Percentiles rank a stretch among this genome's conserved stretches.
These are phyloP conservation scores for baker's yeast (Saccharomyces cerevisiae) DNA, from an alignment of 805 yeast species.

Conservation along the genomic window DNA sequence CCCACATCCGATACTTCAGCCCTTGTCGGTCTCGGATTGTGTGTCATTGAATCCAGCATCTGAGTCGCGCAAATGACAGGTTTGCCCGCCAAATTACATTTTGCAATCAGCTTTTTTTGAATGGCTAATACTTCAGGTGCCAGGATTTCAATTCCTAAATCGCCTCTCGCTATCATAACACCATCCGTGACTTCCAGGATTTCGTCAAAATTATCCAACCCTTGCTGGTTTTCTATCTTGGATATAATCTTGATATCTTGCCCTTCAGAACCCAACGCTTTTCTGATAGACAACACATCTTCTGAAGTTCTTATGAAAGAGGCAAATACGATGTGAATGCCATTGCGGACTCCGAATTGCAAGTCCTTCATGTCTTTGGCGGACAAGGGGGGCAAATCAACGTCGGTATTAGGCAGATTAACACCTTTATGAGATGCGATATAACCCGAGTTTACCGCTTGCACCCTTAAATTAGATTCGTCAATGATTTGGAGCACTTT, in stretches of 20 bases:
- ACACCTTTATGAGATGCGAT: slow-evolving; percentile 98
- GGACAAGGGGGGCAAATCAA: slow-evolving; percentile 93
- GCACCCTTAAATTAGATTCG: slow-evolving; percentile 72
- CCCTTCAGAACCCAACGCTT: slow-evolving; percentile 94
- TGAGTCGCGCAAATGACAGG: slow-evolving; percentile 99
- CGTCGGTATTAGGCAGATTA: slow-evolving; percentile 97
- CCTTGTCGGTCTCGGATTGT: slow-evolving; percentile 99
- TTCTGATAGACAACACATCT: slow-evolving; percentile 84
- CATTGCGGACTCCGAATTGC: slow-evolving; percentile 91
- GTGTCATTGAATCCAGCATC: slow-evolving; percentile 99
- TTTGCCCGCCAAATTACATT: slow-evolving; percentile 98
- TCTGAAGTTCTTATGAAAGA: slow-evolving; percentile 93
- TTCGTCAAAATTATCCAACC: slow-evolving; percentile 98
- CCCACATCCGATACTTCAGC: slow-evolving; percentile 99
- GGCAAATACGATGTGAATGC: slow-evolving; percentile 97
- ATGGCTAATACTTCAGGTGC: slow-evolving; percentile 98
- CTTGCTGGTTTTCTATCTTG: slow-evolving; percentile 98
- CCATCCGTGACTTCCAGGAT: slow-evolving; percentile 93
- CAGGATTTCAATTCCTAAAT: slow-evolving; percentile 97
- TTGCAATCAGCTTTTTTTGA: slow-evolving; percentile 97
- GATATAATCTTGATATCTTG: slow-evolving; percentile 91
- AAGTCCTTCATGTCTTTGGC: slow-evolving; percentile 94
- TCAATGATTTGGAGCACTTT: slow-evolving; percentile 81
- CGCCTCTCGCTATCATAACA: slow-evolving; percentile 99
- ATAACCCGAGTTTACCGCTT: slow-evolving; percentile 88